phyloP scores from a whole-genome alignment of 768 basidiomycete species.

The Trametopsis cervina region DNA sequence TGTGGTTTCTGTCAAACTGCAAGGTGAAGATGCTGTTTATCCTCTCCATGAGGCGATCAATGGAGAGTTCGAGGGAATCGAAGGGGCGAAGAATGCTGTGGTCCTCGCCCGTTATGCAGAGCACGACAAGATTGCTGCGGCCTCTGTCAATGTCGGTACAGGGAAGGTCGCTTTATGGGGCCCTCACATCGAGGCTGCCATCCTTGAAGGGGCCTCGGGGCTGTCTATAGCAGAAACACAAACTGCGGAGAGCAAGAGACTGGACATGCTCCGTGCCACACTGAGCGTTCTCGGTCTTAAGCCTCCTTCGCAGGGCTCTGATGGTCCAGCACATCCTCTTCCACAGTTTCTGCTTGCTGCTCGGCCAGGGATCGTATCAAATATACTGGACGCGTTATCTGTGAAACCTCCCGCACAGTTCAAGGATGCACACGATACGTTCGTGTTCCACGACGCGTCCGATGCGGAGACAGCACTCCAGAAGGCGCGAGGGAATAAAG shows the following conservation, averaged over 20 bases:
- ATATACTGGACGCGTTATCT: slow-evolving; percentile 30
- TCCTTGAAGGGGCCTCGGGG: slow-evolving; percentile 26
- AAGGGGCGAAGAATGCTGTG: slow-evolving; percentile 15
- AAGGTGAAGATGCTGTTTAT: background rate
- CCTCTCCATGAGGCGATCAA: slow-evolving; percentile 20
- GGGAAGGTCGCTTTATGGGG: slow-evolving; percentile 46
- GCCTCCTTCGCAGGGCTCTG: slow-evolving; percentile 28
- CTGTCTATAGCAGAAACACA: slow-evolving; percentile 10
- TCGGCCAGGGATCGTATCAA: slow-evolving; percentile 30
- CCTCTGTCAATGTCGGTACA: slow-evolving; percentile 29
- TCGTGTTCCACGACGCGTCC: slow-evolving; percentile 44
- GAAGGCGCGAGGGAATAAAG: slow-evolving; percentile 16
- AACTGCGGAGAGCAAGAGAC: slow-evolving; percentile 15
- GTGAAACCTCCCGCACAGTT: slow-evolving; percentile 31
- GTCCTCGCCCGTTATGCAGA: slow-evolving; percentile 32
- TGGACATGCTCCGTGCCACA: slow-evolving; percentile 26
- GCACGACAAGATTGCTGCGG: slow-evolving; percentile 26
- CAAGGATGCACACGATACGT: slow-evolving; percentile 65
- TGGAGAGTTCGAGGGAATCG: slow-evolving; percentile 32
- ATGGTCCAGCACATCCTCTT: slow-evolving; percentile 18
- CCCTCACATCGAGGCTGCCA: slow-evolving; percentile 51
- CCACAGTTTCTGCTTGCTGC: slow-evolving; percentile 25
- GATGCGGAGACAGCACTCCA: slow-evolving; percentile 27
- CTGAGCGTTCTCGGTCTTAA: slow-evolving; percentile 32
- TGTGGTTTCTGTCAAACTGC: background rate